phyloP scores from a whole-genome alignment of 2,329 filamentous ascomycete species.

The Neofusicoccum laricinum region DNA sequence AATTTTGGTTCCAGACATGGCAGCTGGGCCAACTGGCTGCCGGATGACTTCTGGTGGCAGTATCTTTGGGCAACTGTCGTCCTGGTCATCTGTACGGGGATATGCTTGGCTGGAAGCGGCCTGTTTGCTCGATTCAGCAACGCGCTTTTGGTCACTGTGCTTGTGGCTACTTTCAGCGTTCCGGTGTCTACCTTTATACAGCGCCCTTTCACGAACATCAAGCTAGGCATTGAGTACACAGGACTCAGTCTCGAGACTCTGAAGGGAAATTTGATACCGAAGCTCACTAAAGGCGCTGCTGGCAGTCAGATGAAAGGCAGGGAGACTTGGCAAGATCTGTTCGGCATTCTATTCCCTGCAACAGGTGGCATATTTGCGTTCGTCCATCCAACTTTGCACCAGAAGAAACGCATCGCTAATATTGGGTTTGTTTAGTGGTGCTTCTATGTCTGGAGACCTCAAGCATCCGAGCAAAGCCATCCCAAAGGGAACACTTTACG shows the following conservation, averaged over 20 bases:
- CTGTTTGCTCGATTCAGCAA: slow-evolving; percentile 81
- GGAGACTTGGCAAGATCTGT: slow-evolving; percentile 75
- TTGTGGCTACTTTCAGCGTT: slow-evolving; percentile 75
- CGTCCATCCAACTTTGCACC: slow-evolving; percentile 21
- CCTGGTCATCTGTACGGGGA: slow-evolving; percentile 66
- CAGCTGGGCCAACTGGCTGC: slow-evolving; percentile 59
- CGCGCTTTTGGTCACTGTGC: slow-evolving; percentile 66
- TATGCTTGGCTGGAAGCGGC: slow-evolving; percentile 76
- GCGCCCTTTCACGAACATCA: slow-evolving; percentile 63
- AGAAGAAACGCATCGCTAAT: neutral
- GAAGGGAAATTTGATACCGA: slow-evolving; percentile 69
- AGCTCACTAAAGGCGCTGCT: slow-evolving; percentile 59
- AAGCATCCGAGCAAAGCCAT: slow-evolving; percentile 81
- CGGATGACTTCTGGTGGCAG: slow-evolving; percentile 70
- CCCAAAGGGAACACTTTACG: slow-evolving; percentile 77
- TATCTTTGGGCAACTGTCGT: slow-evolving; percentile 74
- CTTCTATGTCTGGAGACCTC: slow-evolving; percentile 86
- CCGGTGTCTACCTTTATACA: slow-evolving; percentile 71
- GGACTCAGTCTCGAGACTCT: slow-evolving; percentile 71
- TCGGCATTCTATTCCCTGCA: slow-evolving; percentile 80
- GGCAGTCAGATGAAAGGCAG: slow-evolving; percentile 61
- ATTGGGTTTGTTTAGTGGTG: slow-evolving; percentile 55
- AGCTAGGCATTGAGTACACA: slow-evolving; percentile 70
- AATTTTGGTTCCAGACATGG: slow-evolving; percentile 64
- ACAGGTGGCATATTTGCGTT: slow-evolving; percentile 60